Percentiles rank a stretch among this genome's conserved stretches.
These are phyloP conservation scores for Aegle marmelos DNA, from an alignment of 345 rosid genomes.

Conservation along the genomic window DNA sequence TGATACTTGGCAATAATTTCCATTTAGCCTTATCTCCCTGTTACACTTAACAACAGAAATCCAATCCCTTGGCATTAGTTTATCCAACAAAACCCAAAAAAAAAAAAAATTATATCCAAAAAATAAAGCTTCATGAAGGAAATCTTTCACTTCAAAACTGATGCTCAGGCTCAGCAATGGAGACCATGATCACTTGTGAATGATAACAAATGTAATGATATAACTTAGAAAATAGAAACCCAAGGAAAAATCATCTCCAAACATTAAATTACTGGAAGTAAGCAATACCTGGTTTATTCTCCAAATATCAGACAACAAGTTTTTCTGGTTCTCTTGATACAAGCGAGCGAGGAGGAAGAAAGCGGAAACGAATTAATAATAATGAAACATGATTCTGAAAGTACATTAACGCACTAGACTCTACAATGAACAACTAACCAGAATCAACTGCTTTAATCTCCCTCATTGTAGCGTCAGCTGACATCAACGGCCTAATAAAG, in stretches of 20 bases:
- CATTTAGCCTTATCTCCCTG: background rate
- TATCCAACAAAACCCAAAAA: no score
- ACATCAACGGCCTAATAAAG: constrained; percentile 88
- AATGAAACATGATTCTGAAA: background rate
- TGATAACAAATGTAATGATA: background rate
- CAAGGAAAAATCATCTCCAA: background rate
- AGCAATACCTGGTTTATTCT: constrained; percentile 75
- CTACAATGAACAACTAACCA: constrained; percentile 41
- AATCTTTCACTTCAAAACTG: background rate
- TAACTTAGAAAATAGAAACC: background rate
- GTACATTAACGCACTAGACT: background rate
- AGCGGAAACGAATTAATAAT: background rate
- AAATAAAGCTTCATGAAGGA: background rate
- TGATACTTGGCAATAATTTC: no score
- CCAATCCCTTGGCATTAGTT: background rate
- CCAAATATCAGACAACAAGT: constrained; percentile 79
- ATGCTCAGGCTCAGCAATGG: background rate
- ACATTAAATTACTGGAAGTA: background rate
- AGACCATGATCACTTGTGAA: background rate
- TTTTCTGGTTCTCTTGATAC: constrained; percentile 82
- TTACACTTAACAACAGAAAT: background rate
- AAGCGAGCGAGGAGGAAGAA: constrained; percentile 10
- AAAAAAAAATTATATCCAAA: background rate
- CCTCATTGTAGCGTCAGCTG: constrained; percentile 88
- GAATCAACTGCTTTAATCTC: constrained; percentile 96